These are phyloP conservation scores for Kwoniella dejecticola DNA, from an alignment of 768 basidiomycete species.

Conservation along the genomic window DNA sequence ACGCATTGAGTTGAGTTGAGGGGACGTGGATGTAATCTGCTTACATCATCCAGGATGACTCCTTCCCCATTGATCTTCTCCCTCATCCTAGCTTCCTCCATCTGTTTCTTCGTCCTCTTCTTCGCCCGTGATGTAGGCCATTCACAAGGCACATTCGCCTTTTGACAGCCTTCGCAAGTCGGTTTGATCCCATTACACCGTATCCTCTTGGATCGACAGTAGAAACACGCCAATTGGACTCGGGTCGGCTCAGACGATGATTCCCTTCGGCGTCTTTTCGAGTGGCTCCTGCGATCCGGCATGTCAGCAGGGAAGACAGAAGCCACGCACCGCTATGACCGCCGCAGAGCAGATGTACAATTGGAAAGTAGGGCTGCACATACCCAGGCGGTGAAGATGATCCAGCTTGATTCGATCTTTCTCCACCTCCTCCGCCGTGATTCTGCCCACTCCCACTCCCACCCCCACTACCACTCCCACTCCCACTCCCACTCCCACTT, in stretches of 20 bases:
- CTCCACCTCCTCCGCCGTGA: background rate
- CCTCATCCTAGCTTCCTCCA: constrained; percentile 45
- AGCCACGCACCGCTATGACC: too few species aligned
- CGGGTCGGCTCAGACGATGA: constrained; percentile 23
- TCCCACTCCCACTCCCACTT: background rate
- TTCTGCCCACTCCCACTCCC: background rate
- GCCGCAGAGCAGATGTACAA: too few species aligned
- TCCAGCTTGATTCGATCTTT: constrained; percentile 4
- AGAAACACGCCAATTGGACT: constrained; percentile 44
- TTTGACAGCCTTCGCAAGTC: constrained; percentile 37
- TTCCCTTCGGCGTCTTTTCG: background rate
- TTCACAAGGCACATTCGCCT: constrained; percentile 43
- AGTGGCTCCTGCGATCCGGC: background rate
- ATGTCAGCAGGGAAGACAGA: too few species aligned
- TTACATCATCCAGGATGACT: constrained; percentile 7
- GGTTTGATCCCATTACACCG: constrained; percentile 41
- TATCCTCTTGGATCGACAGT: constrained; percentile 42
- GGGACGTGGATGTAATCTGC: too few species aligned
- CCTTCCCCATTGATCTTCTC: constrained; percentile 14
- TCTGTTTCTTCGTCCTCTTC: constrained; percentile 52
- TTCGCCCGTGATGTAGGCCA: constrained; percentile 48
- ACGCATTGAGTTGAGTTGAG: too few species aligned
- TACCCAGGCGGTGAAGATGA: constrained; percentile 5
- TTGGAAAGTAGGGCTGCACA: background rate
- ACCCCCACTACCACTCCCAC: background rate